Evolutionary conservation across 2,329 filamentous ascomycete species (phyloP).

Genomic region (Metarhizium guizhouense): DNA sequence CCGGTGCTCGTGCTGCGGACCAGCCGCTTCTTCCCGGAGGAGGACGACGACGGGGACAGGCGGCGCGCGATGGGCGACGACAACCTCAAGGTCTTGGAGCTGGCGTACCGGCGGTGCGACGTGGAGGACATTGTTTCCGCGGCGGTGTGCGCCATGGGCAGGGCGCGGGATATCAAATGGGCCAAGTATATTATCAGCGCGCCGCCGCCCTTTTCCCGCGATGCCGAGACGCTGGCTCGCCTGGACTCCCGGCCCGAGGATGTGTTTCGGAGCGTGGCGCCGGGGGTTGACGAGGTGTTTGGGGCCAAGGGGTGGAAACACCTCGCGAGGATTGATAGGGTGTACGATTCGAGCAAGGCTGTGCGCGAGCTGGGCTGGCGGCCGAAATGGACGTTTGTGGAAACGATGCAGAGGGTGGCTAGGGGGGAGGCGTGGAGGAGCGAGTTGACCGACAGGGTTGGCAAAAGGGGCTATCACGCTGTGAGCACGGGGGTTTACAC

Average conservation of each 20-base stretch:
- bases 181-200: constrained; percentile 34
- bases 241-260: constrained; percentile 23
- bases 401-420: constrained; percentile 22
- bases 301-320: constrained; percentile 25
- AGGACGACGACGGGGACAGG: constrained; percentile 34
- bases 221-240: constrained; percentile 19
- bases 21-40: constrained; percentile 39
- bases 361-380: constrained; percentile 32
- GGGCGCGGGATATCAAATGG: constrained; percentile 23
- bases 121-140: constrained; percentile 34
- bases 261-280: constrained; percentile 19
- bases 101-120: constrained; percentile 35
- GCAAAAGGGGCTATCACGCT: constrained; percentile 35
- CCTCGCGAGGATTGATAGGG: constrained; percentile 30
- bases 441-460: constrained; percentile 27
- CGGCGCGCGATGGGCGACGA: constrained; percentile 26
- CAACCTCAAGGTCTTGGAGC: constrained; percentile 40
- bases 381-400: constrained; percentile 31
- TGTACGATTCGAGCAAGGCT: constrained; percentile 35
- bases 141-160: constrained; percentile 28
- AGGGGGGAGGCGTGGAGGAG: constrained; percentile 30
- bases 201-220: constrained; percentile 29
- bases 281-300: constrained; percentile 22
- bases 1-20: constrained; percentile 36
- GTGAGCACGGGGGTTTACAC: constrained; percentile 35